Percentiles rank a stretch among this genome's conserved stretches.
phyloP scores from a whole-genome alignment of 805 yeast species.

The Candida piceae region DNA sequence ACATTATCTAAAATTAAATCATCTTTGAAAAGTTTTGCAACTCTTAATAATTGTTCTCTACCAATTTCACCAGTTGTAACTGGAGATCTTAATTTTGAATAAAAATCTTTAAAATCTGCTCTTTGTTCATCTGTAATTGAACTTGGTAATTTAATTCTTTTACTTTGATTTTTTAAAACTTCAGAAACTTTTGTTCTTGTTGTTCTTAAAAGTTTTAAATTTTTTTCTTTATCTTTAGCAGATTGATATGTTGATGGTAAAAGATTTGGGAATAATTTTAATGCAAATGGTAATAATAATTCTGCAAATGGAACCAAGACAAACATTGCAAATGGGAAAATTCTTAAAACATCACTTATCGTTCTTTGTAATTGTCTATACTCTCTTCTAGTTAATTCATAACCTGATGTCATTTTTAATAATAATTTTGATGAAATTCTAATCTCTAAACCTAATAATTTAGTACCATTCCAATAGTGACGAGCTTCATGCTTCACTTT shows the following conservation, averaged over 20 bases:
- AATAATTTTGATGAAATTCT: slow-evolving; percentile 78
- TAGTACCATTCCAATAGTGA: slow-evolving; percentile 95
- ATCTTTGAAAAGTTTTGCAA: slow-evolving; percentile 88
- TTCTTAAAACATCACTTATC: slow-evolving; percentile 71
- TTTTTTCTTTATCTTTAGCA: slow-evolving; percentile 50
- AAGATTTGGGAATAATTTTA: slow-evolving; percentile 84
- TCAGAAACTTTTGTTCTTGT: slow-evolving; percentile 59
- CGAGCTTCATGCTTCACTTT: slow-evolving; percentile 81
- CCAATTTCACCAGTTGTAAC: slow-evolving; percentile 46
- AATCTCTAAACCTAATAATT: slow-evolving; percentile 83
- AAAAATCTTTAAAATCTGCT: slow-evolving; percentile 70
- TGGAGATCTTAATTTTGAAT: slow-evolving; percentile 59
- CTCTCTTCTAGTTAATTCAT: slow-evolving; percentile 89
- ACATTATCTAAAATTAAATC: slow-evolving; percentile 90
- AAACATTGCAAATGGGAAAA: slow-evolving; percentile 90
- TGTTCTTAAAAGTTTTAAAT: slow-evolving; percentile 46
- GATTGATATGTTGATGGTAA: slow-evolving; percentile 90
- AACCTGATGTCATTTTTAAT: slow-evolving; percentile 78
- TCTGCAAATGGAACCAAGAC: slow-evolving; percentile 94
- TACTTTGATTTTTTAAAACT: slow-evolving; percentile 62
- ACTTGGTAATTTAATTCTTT: slow-evolving; percentile 64
- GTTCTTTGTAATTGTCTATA: slow-evolving; percentile 85
- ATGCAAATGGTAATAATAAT: slow-evolving; percentile 78
- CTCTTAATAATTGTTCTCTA: slow-evolving; percentile 65
- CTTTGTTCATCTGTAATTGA: slow-evolving; percentile 67